Evolutionary conservation across 176 grass and related monocot species (phyloP).

Genomic region (Triticum aestivum): DNA sequence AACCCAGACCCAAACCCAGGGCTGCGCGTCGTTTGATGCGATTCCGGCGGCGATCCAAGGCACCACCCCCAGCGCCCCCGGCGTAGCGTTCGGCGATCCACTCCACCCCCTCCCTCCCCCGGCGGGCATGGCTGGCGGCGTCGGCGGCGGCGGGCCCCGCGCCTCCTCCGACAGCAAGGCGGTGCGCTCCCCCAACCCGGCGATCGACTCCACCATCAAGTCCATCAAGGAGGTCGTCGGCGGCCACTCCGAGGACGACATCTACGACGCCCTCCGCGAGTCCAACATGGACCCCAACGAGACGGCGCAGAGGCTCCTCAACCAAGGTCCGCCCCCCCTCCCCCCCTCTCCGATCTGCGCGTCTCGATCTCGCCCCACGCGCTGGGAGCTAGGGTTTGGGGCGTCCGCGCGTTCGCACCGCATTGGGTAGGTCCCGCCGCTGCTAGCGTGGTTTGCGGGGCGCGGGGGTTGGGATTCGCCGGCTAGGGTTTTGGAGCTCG

Average conservation of each 20-base stretch:
- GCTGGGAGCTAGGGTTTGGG: constrained; percentile 31
- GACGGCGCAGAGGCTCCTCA: constrained; percentile 86
- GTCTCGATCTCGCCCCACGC: constrained; percentile 20
- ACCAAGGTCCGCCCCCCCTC: constrained; percentile 48
- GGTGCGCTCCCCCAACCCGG: constrained; percentile 21
- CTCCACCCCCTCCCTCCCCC: neutral
- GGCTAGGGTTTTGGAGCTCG: constrained; percentile 40
- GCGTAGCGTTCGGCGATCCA: constrained; percentile 42
- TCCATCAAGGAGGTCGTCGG: constrained; percentile 91
- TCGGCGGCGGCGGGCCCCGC: constrained; percentile 28
- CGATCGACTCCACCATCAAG: constrained; percentile 60
- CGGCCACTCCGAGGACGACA: constrained; percentile 83
- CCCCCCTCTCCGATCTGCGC: constrained; percentile 9
- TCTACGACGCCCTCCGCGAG: constrained; percentile 69
- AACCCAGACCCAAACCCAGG: constrained; percentile 48
- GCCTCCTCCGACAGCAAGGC: constrained; percentile 1
- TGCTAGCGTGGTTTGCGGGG: neutral
- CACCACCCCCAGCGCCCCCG: constrained; percentile 24
- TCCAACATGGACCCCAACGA: constrained; percentile 95
- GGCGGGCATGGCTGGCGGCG: constrained; percentile 32
- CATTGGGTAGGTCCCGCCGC: constrained; percentile 20
- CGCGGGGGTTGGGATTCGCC: neutral
- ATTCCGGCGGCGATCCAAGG: constrained; percentile 58
- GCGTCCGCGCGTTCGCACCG: neutral
- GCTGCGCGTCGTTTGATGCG: constrained; percentile 57